phyloP scores from a whole-genome alignment of 2,329 filamentous ascomycete genomes.

The Cladosporium colombiae region DNA sequence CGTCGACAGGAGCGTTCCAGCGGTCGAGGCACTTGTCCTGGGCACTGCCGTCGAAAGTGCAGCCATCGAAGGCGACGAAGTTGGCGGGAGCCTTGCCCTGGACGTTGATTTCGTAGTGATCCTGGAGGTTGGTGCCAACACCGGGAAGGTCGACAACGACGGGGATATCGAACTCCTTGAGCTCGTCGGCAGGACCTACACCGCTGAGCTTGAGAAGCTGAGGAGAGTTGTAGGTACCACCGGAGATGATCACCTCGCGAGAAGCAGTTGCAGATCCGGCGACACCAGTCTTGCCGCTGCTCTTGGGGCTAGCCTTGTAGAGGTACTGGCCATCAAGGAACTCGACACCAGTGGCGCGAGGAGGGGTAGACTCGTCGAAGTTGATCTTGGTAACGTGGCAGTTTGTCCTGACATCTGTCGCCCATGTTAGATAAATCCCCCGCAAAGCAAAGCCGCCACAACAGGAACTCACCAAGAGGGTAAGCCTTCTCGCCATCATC shows the following conservation, averaged over 20 bases:
- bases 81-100: constrained; percentile 46
- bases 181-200: constrained; percentile 56
- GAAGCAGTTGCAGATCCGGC: constrained; percentile 45
- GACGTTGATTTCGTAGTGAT: constrained; percentile 59
- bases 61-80: constrained; percentile 41
- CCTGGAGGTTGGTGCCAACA: constrained; percentile 64
- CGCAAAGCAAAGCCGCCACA: not conserved
- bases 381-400: constrained; percentile 66
- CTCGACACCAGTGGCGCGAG: constrained; percentile 50
- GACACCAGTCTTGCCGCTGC: constrained; percentile 36
- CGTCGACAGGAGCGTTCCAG: constrained; percentile 43
- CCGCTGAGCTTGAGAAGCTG: constrained; percentile 66
- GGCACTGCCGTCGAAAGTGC: constrained; percentile 38
- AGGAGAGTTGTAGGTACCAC: constrained; percentile 63
- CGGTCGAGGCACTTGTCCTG: constrained; percentile 46
- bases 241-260: constrained; percentile 50
- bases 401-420: constrained; percentile 57
- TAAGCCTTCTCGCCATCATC: constrained; percentile 55
- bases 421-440: constrained; percentile 1
- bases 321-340: constrained; percentile 44
- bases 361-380: constrained; percentile 61
- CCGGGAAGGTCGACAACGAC: constrained; percentile 59
- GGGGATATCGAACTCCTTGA: constrained; percentile 55
- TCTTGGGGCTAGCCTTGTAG: constrained; percentile 43
- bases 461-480: constrained; percentile 42